These are phyloP conservation scores for Rhizophagus clarus DNA, from an alignment of 192 early-diverging fungal species.

Conservation along the genomic window DNA sequence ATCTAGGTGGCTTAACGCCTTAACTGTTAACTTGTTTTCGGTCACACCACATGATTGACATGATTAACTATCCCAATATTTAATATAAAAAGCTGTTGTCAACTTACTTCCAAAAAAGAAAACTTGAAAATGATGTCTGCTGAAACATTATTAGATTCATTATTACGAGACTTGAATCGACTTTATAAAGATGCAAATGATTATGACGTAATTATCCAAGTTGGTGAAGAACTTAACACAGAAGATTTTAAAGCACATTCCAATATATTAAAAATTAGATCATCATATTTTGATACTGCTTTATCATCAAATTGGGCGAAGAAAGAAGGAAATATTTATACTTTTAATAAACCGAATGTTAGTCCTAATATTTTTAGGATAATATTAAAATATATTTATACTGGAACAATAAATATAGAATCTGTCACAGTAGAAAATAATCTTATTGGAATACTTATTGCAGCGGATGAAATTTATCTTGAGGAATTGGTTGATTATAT, in stretches of 20 bases:
- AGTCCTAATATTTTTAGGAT: neutral
- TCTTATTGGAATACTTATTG: neutral
- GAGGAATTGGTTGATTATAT: conserved; percentile 7
- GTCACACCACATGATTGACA: too few relatives aligned
- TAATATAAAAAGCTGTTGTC: too few relatives aligned
- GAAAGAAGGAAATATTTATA: neutral
- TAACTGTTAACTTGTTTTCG: too few relatives aligned
- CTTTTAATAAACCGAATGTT: conserved; percentile 27
- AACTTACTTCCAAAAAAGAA: too few relatives aligned
- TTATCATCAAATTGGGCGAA: conserved; percentile 14
- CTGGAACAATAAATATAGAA: neutral
- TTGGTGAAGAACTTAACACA: neutral
- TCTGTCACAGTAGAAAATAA: neutral
- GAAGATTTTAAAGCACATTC: conserved; percentile 24
- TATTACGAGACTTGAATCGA: conserved; percentile 1
- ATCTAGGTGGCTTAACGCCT: too few relatives aligned
- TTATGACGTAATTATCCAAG: conserved; percentile 11
- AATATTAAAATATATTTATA: conserved; percentile 23
- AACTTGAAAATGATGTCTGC: neutral
- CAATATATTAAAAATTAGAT: conserved; percentile 11
- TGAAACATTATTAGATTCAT: neutral
- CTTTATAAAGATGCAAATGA: conserved; percentile 13
- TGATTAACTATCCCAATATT: too few relatives aligned
- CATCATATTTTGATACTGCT: conserved; percentile 11
- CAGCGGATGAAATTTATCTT: conserved; percentile 16